These are phyloP conservation scores for Populus pruinosa DNA, from an alignment of 345 rosid species.

Conservation along the genomic window DNA sequence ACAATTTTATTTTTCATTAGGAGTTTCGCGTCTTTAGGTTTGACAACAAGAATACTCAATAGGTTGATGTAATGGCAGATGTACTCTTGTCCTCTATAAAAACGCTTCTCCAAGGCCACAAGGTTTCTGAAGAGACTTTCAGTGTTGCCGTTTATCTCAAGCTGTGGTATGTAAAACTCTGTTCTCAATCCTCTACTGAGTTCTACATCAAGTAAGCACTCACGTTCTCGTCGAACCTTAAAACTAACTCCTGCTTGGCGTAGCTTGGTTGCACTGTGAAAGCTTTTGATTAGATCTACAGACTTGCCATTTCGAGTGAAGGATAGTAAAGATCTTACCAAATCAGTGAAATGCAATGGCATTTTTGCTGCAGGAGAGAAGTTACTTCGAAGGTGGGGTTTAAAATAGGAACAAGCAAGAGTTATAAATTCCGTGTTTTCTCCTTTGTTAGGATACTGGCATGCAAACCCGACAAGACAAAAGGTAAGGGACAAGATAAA, in stretches of 20 bases:
- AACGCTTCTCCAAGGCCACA: neutral
- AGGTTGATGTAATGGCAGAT: neutral
- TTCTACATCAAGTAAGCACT: neutral
- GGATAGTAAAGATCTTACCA: neutral
- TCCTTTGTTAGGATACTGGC: no score
- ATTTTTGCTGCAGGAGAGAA: no score
- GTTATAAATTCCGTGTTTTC: neutral
- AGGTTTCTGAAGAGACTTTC: neutral
- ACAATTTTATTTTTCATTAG: neutral
- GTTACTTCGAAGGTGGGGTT: no score
- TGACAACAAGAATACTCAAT: neutral
- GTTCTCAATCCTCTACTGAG: no score
- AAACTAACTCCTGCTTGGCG: neutral
- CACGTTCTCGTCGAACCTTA: no score
- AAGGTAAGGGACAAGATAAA: no score
- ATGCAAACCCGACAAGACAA: no score
- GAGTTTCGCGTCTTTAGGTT: neutral
- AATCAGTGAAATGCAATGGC: neutral
- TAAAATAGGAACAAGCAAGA: neutral
- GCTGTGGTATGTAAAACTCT: neutral
- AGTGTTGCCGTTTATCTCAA: neutral
- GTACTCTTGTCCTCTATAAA: neutral
- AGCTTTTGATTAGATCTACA: neutral
- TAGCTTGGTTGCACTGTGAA: neutral
- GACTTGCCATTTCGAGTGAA: rapidly evolving